Evolutionary conservation across 2,329 filamentous ascomycete genomes (phyloP).

Genomic region (Aspergillus sp.): DNA sequence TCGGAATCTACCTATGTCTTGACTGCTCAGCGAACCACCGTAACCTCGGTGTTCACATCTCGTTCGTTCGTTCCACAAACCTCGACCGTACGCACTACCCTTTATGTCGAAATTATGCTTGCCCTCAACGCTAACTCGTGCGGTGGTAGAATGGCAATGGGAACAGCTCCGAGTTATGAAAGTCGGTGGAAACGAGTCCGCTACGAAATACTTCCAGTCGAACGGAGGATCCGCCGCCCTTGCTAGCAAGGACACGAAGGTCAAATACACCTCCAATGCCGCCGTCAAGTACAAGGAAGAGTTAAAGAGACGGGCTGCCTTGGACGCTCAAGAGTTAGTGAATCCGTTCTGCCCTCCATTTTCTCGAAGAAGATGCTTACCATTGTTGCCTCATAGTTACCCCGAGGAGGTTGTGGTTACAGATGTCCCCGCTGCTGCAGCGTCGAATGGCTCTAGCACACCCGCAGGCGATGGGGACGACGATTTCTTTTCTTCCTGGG

Average conservation of each 20-base stretch:
- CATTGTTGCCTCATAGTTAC: slow-evolving; percentile 55
- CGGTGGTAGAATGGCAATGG: slow-evolving; percentile 85
- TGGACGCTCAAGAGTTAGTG: slow-evolving; percentile 79
- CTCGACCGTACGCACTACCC: slow-evolving; percentile 77
- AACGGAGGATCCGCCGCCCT: slow-evolving; percentile 92
- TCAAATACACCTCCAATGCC: slow-evolving; percentile 92
- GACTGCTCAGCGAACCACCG: slow-evolving; percentile 97
- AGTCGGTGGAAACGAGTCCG: slow-evolving; percentile 95
- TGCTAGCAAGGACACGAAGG: slow-evolving; percentile 93
- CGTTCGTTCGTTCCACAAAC: slow-evolving; percentile 97
- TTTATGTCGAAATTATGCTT: background rate
- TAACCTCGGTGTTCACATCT: slow-evolving; percentile 97
- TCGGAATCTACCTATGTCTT: slow-evolving; percentile 96
- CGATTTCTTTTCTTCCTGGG: slow-evolving; percentile 99
- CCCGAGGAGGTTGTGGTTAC: slow-evolving; percentile 83
- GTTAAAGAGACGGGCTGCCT: slow-evolving; percentile 77
- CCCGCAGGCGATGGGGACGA: slow-evolving; percentile 80
- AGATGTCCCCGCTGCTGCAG: slow-evolving; percentile 63
- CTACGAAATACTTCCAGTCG: slow-evolving; percentile 96
- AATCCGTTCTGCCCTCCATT: background rate
- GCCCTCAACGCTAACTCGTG: slow-evolving; percentile 21
- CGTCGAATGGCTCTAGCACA: slow-evolving; percentile 66
- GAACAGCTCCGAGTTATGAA: slow-evolving; percentile 97
- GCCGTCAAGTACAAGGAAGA: slow-evolving; percentile 98
- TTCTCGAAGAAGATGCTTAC: slow-evolving; percentile 5